These are phyloP conservation scores for Immersiella caudata DNA, from an alignment of 495 filamentous ascomycete genomes.

Conservation along the genomic window DNA sequence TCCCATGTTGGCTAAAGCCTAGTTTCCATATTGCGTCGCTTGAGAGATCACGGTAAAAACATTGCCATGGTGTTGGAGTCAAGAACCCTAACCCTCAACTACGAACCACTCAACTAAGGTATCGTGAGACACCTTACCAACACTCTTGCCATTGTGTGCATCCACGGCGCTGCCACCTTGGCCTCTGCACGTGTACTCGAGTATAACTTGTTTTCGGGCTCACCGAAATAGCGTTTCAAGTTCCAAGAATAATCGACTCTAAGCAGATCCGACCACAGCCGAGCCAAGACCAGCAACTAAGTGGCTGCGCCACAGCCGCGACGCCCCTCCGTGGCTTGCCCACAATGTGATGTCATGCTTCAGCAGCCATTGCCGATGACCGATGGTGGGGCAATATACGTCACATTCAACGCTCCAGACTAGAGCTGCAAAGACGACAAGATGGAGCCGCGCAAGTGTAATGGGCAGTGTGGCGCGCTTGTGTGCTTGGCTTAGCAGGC, in stretches of 20 bases:
- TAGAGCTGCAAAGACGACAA: neutral
- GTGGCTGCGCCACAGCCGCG: conserved; percentile 10
- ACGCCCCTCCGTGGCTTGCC: conserved; percentile 11
- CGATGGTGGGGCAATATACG: conserved; percentile 10
- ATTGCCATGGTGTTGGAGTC: too few species aligned
- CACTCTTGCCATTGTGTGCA: too few species aligned
- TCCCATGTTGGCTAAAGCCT: too few species aligned
- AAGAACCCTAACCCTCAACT: too few species aligned
- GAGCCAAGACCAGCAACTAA: neutral
- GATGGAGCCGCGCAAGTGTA: conserved; percentile 7
- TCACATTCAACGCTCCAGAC: conserved; percentile 8
- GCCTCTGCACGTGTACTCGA: too few species aligned
- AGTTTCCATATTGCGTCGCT: too few species aligned
- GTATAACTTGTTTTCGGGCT: too few species aligned
- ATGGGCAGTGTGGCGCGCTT: neutral
- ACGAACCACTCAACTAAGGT: too few species aligned
- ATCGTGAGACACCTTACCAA: too few species aligned
- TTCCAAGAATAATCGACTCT: neutral
- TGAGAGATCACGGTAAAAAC: too few species aligned
- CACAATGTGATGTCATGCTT: conserved; percentile 12
- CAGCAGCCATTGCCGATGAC: neutral
- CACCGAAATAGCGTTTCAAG: too few species aligned
- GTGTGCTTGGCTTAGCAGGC: neutral
- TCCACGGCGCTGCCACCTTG: too few species aligned
- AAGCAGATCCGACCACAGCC: neutral